These are phyloP conservation scores for Annona cherimola DNA, from an alignment of 164 flowering plant genomes.

Conservation along the genomic window DNA sequence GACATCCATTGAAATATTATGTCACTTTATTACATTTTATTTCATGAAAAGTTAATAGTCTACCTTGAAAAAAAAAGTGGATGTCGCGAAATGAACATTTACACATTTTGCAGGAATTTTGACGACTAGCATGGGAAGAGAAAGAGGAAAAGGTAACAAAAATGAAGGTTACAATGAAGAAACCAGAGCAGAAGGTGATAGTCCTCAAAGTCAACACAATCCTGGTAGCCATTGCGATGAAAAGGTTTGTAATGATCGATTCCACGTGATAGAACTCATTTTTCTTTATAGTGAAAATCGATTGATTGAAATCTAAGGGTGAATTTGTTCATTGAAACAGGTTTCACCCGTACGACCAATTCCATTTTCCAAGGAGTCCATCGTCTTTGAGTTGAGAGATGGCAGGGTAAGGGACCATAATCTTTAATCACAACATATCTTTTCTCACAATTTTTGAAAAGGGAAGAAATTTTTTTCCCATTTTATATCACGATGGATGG, in stretches of 20 bases:
- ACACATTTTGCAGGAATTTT: neutral
- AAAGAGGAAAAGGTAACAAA: neutral
- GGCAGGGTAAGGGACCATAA: conserved; percentile 59
- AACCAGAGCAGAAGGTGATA: neutral
- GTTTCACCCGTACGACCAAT: conserved; percentile 64
- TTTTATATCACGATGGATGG: neutral
- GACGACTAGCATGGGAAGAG: neutral
- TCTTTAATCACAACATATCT: neutral
- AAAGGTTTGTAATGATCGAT: conserved; percentile 41
- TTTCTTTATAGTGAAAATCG: too few species aligned
- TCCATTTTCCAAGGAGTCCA: conserved; percentile 54
- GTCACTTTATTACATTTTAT: too few species aligned
- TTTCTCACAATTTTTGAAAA: neutral
- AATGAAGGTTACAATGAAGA: neutral
- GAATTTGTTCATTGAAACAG: conserved; percentile 29
- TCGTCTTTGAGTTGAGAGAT: conserved; percentile 68
- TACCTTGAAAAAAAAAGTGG: neutral
- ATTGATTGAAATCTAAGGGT: neutral
- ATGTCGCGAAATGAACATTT: neutral
- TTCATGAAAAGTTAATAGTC: neutral
- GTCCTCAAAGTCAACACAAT: conserved; percentile 11
- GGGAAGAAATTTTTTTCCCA: neutral
- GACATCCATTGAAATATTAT: neutral
- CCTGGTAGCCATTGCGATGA: conserved; percentile 39
- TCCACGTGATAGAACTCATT: neutral